Base-by-base conservation (phyloP, 768 basidiomycete genomes). In the Symmetrospora coprosmae region DNA sequence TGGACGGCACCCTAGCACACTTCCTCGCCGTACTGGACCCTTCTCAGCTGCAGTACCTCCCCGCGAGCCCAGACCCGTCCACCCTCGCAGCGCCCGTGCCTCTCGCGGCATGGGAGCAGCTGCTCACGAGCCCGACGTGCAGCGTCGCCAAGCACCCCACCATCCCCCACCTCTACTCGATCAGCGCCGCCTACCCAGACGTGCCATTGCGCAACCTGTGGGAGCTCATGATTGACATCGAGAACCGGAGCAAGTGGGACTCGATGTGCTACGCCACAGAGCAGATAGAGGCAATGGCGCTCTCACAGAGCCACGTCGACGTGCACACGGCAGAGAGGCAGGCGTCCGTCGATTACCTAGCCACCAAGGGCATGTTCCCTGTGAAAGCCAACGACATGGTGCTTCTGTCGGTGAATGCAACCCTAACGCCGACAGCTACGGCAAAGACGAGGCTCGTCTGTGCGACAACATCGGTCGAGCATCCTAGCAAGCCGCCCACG, bases 321-420 rank as follows among this genome's bases (percentile, higher is more conserved):
- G 51, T 2, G 37, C n/a, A n/a, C n/a, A n/a, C n/a, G n/a, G n/a
- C n/a, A n/a, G n/a, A n/a, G n/a, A n/a, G 62, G 34, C 39, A 40
- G 43, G 68, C 64, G 8, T 65, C 59, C 25, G 31, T 64, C 0
- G 19, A 39, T 28, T 65, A 65, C 37, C 51, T 69, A 34, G 62
- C 62, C 33, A 65, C 65, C 50, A 67, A 67, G 39, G 66, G 66
- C 1, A 67, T 69, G 65, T 60, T 65, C 14, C 33, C 64, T 5
- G 55, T 69, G 28, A 66, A 66, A 41, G 61, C 66, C 0, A 66
- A 67, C 31, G 65, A 69, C 43, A 61, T 69, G 40, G 65, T 67
- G 30, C 51, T 69, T 1, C 62, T 69, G 16, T 69, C 68, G 1
- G 48, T 67, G n/a, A 56, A 61, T 19, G 63, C 59, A 19, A 62